Evolutionary conservation across 352 stramenopile species (phyloP), one percentile per base, ranked within the genome.

Genomic region (Pelagophyceae sp.): DNA sequence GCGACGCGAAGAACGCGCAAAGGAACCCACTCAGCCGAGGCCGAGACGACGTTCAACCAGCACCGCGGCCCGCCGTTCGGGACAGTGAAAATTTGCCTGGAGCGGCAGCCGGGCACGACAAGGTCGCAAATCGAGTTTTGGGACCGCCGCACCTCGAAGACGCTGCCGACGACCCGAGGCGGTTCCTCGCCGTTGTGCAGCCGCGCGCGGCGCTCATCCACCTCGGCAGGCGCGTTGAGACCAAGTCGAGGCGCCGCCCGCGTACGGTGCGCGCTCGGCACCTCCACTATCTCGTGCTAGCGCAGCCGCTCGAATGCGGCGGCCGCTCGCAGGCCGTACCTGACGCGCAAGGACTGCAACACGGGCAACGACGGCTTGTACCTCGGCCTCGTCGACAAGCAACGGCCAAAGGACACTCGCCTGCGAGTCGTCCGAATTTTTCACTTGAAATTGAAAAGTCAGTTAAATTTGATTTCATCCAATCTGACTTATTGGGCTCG

Each of bases 201-300:
- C 2, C 33, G 17, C 17, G 67, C 35, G 3, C 35, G 35, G 67
- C 37, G 2, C 2, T 54, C 5, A 31, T 74, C 20, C 67, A 74
- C 38, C 33, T 6, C 2, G 67, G 67, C 67, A 11, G n/a, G n/a
- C n/a, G n/a, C n/a, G n/a, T n/a, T n/a, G n/a, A n/a, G n/a, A n/a
- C n/a, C n/a, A n/a, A n/a, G n/a, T n/a, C n/a, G n/a, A n/a, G n/a
- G n/a, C n/a, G n/a, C n/a, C n/a, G n/a, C n/a, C n/a, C n/a, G n/a
- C n/a, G n/a, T n/a, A n/a, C n/a, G n/a, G n/a, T n/a, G n/a, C n/a
- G n/a, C n/a, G n/a, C n/a, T n/a, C n/a, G 38, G 35, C 67, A 58
- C 67, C 67, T 58, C 67, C 67, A 74, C 67, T 23, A 74, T 33
- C n/a, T n/a, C n/a, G n/a, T n/a, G n/a, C n/a, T n/a, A n/a, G 58